Evolutionary conservation across 352 stramenopile genomes (phyloP).

Genomic region (Pythium scleroteichum): DNA sequence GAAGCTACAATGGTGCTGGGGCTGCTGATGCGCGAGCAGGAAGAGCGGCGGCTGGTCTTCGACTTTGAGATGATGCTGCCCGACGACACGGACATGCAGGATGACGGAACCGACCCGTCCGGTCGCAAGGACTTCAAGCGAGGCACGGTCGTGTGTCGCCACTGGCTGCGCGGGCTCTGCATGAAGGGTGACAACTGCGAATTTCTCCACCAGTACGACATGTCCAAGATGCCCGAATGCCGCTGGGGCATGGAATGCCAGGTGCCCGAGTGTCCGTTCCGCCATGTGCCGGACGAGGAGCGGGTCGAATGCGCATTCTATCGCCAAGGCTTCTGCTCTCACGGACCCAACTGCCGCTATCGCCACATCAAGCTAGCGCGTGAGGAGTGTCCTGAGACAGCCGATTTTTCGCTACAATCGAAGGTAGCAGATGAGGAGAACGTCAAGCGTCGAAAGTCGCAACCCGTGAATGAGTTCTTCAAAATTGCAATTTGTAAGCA

Average conservation of each 20-base stretch:
- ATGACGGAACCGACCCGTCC: constrained; percentile 40
- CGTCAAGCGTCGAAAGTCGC: constrained; percentile 81
- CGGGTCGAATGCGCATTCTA: constrained; percentile 98
- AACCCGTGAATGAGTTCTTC: constrained; percentile 96
- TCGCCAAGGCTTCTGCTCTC: constrained; percentile 97
- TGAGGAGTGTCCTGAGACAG: constrained; percentile 91
- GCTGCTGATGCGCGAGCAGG: constrained; percentile 73
- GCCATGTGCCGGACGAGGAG: constrained; percentile 95
- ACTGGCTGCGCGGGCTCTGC: constrained; percentile 97
- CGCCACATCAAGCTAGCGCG: constrained; percentile 92
- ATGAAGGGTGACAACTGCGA: constrained; percentile 98
- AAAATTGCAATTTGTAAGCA: constrained; percentile 98
- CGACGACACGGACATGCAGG: constrained; percentile 59
- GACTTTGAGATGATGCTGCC: constrained; percentile 84
- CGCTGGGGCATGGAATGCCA: constrained; percentile 97
- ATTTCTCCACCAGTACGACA: constrained; percentile 96
- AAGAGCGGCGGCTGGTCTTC: constrained; percentile 78
- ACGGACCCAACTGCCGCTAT: constrained; percentile 96
- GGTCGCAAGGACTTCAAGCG: constrained; percentile 89
- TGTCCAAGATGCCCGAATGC: constrained; percentile 97
- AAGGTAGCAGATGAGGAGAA: constrained; percentile 91
- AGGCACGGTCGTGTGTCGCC: constrained; percentile 96
- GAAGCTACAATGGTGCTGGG: constrained; percentile 62
- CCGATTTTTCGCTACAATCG: constrained; percentile 94
- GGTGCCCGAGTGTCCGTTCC: constrained; percentile 96